Evolutionary conservation across 139 green algal genomes (phyloP).

Genomic region (Chlorella sp.): DNA sequence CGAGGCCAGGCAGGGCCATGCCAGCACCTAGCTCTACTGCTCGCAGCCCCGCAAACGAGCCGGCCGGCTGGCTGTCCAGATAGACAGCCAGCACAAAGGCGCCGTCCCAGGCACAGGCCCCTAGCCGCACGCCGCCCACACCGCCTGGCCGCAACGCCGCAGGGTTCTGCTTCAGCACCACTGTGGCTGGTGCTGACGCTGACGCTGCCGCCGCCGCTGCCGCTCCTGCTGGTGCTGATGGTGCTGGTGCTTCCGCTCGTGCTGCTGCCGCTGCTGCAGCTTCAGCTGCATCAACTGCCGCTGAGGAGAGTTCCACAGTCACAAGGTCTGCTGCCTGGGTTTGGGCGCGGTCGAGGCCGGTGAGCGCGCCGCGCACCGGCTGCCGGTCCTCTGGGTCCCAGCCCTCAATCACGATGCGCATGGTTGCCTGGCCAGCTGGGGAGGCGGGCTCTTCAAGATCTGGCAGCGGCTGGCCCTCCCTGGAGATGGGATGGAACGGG

Average conservation of each 20-base stretch:
- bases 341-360: neutral
- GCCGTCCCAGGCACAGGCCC: slow-evolving; percentile 54
- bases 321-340: slow-evolving; percentile 2
- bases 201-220: neutral
- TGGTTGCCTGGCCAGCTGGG: neutral
- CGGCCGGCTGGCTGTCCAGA: slow-evolving; percentile 26
- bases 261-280: neutral
- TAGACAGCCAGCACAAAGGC: slow-evolving; percentile 51
- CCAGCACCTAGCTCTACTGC: slow-evolving; percentile 55
- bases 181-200: neutral
- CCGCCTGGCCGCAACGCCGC: neutral
- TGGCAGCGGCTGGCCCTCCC: no score
- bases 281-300: neutral
- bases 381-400: slow-evolving; percentile 22
- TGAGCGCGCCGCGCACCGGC: neutral
- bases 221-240: neutral
- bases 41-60: neutral
- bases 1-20: slow-evolving; percentile 35
- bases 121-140: slow-evolving; percentile 42
- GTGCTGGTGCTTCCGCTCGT: neutral
- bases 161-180: slow-evolving; percentile 5
- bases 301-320: neutral
- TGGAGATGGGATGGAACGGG: no score
- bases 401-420: slow-evolving; percentile 16
- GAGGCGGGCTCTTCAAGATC: no score